Conservation (phyloP, 441 rosid genomes). For the Breynia disticha region DNA sequence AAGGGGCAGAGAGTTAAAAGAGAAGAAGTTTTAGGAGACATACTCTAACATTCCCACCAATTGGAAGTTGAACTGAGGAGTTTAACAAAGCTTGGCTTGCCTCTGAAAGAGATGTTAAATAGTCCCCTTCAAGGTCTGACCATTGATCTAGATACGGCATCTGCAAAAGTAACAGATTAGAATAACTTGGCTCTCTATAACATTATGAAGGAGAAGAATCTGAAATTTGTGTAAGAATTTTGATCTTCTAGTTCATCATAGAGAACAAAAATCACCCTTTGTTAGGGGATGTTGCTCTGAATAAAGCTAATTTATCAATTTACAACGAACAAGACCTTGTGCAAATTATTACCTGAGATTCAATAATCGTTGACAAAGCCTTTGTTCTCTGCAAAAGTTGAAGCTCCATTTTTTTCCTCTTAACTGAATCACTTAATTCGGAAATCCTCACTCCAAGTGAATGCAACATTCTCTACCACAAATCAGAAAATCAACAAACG, state of each 20-base stretch:
- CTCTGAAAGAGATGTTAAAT: constrained; percentile 44
- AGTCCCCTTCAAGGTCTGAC: constrained; percentile 48
- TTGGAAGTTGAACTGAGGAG: constrained; percentile 49
- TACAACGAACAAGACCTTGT: not conserved
- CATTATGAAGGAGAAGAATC: no score
- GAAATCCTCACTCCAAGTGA: constrained; percentile 44
- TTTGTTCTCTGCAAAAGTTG: constrained; percentile 28
- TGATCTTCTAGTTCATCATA: no score
- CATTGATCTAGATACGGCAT: constrained; percentile 68
- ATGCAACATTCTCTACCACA: constrained; percentile 46
- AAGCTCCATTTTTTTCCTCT: constrained; percentile 45
- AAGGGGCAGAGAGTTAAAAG: not conserved
- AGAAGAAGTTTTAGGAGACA: constrained; percentile 4
- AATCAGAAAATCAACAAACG: not conserved
- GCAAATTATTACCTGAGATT: constrained; percentile 47
- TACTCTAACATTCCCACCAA: constrained; percentile 46
- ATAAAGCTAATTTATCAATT: not conserved
- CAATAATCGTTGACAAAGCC: constrained; percentile 36
- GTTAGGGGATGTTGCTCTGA: no score
- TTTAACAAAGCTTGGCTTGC: constrained; percentile 49
- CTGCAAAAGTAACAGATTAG: constrained; percentile 25
- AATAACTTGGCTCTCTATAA: not conserved
- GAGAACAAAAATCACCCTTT: no score
- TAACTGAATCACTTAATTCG: constrained; percentile 45
- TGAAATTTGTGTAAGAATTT: no score